Percentiles rank a stretch among this genome's conserved stretches.
Evolutionary conservation across 768 basidiomycete species (phyloP).

Genomic region (Suillus variegatus): DNA sequence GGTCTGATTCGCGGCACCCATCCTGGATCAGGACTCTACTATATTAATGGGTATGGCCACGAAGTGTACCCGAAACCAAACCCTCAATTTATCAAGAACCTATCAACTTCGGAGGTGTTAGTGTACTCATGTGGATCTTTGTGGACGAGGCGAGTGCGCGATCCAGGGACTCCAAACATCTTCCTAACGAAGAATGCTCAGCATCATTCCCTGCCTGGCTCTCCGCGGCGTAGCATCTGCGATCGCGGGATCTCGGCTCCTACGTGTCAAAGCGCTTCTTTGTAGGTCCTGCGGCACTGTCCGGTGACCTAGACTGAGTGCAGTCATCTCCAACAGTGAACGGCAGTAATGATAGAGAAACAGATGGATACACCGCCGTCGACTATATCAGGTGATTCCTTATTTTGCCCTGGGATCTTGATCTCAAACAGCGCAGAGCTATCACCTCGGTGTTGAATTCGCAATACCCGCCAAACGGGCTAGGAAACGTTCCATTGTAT

Average conservation of each 20-base stretch:
- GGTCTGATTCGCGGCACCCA: constrained; percentile 9
- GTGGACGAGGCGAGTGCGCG: constrained; percentile 75
- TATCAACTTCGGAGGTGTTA: constrained; percentile 63
- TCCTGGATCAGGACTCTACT: constrained; percentile 61
- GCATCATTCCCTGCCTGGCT: constrained; percentile 91
- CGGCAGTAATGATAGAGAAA: constrained; percentile 86
- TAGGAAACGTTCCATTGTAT: constrained; percentile 64
- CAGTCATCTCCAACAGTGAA: constrained; percentile 62
- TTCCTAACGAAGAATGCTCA: constrained; percentile 28
- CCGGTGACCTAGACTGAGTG: constrained; percentile 2
- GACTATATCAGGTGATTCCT: constrained; percentile 75
- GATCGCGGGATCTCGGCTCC: constrained; percentile 70
- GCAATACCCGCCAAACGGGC: constrained; percentile 54
- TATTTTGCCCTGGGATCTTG: constrained; percentile 10
- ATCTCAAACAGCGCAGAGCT: constrained; percentile 43
- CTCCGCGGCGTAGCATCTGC: constrained; percentile 75
- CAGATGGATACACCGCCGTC: constrained; percentile 77
- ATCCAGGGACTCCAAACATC: constrained; percentile 6
- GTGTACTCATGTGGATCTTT: constrained; percentile 94
- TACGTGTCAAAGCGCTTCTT: constrained; percentile 83
- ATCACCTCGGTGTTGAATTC: constrained; percentile 71
- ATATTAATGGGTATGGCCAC: constrained; percentile 89
- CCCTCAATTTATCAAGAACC: constrained; percentile 68
- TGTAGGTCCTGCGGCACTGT: constrained; percentile 46
- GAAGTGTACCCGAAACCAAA: constrained; percentile 92